Base-by-base conservation (phyloP, 1,284 basidiomycete species). In the Ceratobasidium sp. region DNA sequence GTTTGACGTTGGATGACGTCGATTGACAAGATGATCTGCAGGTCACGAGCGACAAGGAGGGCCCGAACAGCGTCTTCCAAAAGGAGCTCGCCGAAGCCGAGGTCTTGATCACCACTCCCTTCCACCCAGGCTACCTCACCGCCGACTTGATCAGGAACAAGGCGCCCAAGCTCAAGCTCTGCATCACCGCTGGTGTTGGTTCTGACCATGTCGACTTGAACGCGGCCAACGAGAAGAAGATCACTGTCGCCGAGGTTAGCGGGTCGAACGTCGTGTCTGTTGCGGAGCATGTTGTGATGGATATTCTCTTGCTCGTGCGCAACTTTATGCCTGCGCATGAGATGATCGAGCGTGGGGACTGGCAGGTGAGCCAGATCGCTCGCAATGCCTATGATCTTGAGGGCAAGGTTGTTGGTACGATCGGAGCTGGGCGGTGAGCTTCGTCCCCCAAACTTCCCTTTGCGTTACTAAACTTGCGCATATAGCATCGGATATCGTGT, bases 171-270 rank as follows among this genome's bases (percentile, higher is more conserved):
- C 90, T 99, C 82, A 97, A 87, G 88, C 94, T 98, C 90, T 98
- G 94, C 83, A 90, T 98, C 82, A 98, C 96, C 12, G 96, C 96
- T 73, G 96, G 96, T 86, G 96, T 98, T 65, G 96, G 96, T 15
- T 96, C 95, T 44, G 96, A 97, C 87, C 95, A 96, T 86, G 91
- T 98, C 82, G 96, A 98, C 84, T 89, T 98, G 76, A 92, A 97
- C 83, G 94, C 94, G 33, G 94, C 95, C 67, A 95, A 96, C 83
- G 90, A 95, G 84, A 88, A 90, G 82, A 89, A 90, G 80, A 92
- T 98, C 82, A 92, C 96, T 82, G 96, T 96, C 54, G 87, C 93
- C 79, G 94, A 91, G 86, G 93, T 94, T 40, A 91, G 94, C 38
- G 94, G 94, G 44, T 93, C 92, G 50, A 96, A 96, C 83, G 94